These are phyloP conservation scores for Leptosphaerulina australis DNA, from an alignment of 2,329 filamentous ascomycete genomes.

Conservation along the genomic window DNA sequence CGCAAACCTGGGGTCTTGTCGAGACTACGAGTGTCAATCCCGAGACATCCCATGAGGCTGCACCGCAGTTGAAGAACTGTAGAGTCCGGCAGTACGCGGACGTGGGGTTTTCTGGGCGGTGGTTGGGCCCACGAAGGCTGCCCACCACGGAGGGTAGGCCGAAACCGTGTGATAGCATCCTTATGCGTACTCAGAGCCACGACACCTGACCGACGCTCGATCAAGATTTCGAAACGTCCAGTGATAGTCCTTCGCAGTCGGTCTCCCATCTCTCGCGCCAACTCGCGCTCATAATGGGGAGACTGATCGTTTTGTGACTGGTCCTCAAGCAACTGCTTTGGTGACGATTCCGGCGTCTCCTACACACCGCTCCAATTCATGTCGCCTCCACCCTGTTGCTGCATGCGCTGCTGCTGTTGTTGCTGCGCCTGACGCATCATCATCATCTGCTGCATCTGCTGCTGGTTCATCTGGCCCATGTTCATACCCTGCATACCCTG, in stretches of 20 bases:
- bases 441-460: constrained; percentile 45
- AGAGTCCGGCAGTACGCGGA: no score
- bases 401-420: constrained; percentile 29
- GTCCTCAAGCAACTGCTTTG: not conserved
- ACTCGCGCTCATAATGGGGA: not conserved
- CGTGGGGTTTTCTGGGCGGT: no score
- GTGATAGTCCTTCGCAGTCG: not conserved
- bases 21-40: no score
- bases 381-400: constrained; percentile 30
- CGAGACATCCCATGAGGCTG: no score
- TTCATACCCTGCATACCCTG: constrained; percentile 32
- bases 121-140: no score
- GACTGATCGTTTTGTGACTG: not conserved
- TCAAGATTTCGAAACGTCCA: not conserved
- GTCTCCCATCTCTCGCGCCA: no score
- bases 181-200: no score
- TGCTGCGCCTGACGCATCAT: constrained; percentile 44
- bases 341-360: not conserved
- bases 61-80: no score
- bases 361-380: constrained; percentile 41
- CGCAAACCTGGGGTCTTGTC: no score
- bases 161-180: no score
- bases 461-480: constrained; percentile 37
- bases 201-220: no score
- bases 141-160: no score